These are phyloP conservation scores for Candida succiphila DNA, from an alignment of 805 yeast species.

Conservation along the genomic window DNA sequence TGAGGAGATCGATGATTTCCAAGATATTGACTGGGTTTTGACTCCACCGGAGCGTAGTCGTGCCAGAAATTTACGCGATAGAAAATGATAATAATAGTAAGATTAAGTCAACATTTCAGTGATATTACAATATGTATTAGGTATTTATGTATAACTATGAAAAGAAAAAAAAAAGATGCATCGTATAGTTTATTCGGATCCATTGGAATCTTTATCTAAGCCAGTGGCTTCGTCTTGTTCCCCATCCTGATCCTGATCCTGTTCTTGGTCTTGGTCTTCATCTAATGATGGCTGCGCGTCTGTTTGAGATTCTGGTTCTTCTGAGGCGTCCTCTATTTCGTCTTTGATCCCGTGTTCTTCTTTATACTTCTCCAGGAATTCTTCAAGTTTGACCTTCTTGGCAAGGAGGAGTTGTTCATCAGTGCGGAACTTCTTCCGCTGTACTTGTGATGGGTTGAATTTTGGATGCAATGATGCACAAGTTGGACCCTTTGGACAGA, in stretches of 20 bases:
- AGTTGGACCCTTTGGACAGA: conserved; percentile 81
- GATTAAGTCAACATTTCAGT: too few relatives aligned
- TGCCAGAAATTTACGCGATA: conserved; percentile 46
- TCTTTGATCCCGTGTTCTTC: conserved; percentile 9
- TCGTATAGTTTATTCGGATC: too few relatives aligned
- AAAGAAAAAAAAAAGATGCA: too few relatives aligned
- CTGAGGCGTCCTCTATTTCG: conserved; percentile 3
- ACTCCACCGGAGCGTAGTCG: conserved; percentile 65
- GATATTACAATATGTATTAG: too few relatives aligned
- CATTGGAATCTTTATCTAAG: too few relatives aligned
- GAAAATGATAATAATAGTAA: conserved; percentile 7
- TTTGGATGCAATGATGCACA: conserved; percentile 81
- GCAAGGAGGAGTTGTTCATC: conserved; percentile 26
- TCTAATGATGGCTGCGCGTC: neutral
- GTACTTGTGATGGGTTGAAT: conserved; percentile 38
- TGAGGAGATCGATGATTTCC: conserved; percentile 23
- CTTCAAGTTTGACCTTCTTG: conserved; percentile 14
- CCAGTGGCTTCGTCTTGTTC: neutral
- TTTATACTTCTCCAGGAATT: conserved; percentile 5
- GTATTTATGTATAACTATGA: neutral
- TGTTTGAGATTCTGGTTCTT: conserved; percentile 1
- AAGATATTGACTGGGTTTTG: conserved; percentile 52
- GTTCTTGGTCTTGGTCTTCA: neutral
- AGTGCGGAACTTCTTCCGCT: conserved; percentile 33
- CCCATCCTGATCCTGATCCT: neutral